Conservation (phyloP, 148 eudicot species). For the Silene latifolia region DNA sequence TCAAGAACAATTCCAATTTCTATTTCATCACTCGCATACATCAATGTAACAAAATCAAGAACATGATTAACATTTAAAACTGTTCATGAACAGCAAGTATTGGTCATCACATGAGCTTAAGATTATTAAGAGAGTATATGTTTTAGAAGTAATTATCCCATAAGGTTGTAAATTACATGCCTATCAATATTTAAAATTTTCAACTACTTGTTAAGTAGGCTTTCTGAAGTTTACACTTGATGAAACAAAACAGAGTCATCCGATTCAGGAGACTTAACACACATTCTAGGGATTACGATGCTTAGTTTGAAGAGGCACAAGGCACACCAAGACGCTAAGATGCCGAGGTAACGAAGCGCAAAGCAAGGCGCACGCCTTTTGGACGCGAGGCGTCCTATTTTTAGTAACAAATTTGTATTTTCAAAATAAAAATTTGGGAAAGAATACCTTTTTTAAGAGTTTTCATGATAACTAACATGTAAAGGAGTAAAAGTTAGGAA, state of each 20-base stretch:
- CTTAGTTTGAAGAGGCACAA: too few species aligned
- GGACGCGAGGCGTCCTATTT: too few species aligned
- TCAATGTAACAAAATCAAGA: neutral
- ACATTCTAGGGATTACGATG: neutral
- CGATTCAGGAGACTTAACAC: neutral
- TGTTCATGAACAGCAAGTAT: neutral
- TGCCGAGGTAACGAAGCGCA: too few species aligned
- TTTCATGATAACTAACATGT: too few species aligned
- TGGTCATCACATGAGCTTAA: neutral
- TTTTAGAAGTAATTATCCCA: neutral
- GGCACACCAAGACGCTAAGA: too few species aligned
- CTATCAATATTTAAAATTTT: neutral
- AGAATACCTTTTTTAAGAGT: too few species aligned
- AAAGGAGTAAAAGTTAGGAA: too few species aligned
- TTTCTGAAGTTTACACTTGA: neutral
- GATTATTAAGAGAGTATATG: neutral
- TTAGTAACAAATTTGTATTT: too few species aligned
- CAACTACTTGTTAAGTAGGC: neutral
- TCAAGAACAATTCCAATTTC: neutral
- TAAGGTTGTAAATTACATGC: neutral
- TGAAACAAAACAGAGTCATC: neutral
- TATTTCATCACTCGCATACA: neutral
- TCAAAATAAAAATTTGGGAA: too few species aligned
- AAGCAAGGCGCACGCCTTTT: too few species aligned
- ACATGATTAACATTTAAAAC: neutral